Conservation (phyloP, 352 stramenopile genomes). For the Phytopythium vexans region DNA sequence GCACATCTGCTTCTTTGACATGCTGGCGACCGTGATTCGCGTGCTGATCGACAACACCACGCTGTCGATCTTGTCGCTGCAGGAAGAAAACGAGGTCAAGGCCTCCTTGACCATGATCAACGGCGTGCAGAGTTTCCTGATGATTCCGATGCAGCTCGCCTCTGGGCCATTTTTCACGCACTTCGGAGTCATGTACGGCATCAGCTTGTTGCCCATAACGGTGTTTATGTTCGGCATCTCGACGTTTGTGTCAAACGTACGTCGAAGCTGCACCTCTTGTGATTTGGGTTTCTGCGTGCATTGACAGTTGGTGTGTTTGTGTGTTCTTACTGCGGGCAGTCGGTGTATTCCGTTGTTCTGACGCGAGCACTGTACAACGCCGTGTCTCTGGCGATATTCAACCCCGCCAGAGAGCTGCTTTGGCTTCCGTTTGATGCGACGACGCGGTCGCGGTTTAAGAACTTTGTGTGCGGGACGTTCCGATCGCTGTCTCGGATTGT, state of each 20-base stretch:
- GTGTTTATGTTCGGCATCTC: conserved; percentile 72
- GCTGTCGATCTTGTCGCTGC: conserved; percentile 65
- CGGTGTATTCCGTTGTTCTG: conserved; percentile 52
- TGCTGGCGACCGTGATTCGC: conserved; percentile 73
- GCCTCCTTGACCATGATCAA: conserved; percentile 74
- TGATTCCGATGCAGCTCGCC: conserved; percentile 82
- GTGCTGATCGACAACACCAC: conserved; percentile 84
- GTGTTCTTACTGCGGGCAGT: conserved; percentile 18
- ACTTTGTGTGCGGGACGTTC: conserved; percentile 77
- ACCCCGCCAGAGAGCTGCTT: conserved; percentile 79
- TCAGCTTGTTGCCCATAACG: conserved; percentile 59
- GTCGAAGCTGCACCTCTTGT: conserved; percentile 5
- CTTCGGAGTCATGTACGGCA: conserved; percentile 86
- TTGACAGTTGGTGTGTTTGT: neutral
- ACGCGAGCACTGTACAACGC: conserved; percentile 79
- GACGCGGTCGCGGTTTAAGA: conserved; percentile 73
- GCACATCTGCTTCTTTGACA: conserved; percentile 87
- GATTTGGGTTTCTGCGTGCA: neutral
- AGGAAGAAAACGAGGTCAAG: conserved; percentile 69
- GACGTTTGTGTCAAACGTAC: conserved; percentile 55
- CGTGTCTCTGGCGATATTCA: conserved; percentile 79
- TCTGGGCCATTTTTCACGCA: conserved; percentile 80
- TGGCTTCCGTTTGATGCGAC: conserved; percentile 79
- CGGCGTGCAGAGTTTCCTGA: conserved; percentile 81
- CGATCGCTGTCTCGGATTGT: conserved; percentile 77